Percentiles rank a stretch among this genome's conserved stretches.
These are phyloP conservation scores for Candida sanyaensis DNA, from an alignment of 1,139 yeast genomes.

Conservation along the genomic window DNA sequence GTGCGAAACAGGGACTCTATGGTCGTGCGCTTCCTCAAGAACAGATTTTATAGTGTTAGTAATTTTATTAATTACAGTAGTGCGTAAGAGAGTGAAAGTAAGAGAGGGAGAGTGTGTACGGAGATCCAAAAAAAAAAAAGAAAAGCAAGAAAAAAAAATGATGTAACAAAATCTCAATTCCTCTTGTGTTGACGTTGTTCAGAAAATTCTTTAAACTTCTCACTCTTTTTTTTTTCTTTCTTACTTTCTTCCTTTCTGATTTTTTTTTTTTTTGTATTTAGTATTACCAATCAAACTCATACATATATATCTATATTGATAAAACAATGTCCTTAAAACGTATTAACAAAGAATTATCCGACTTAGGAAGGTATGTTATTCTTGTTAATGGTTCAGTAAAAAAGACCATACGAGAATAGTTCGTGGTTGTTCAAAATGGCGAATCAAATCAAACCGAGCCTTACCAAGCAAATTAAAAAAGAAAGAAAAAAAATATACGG, in stretches of 20 bases:
- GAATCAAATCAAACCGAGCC: slow-evolving; percentile 3
- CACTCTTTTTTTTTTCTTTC: slow-evolving; percentile 3
- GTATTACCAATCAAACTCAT: slow-evolving; percentile 5
- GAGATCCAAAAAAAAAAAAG: background rate
- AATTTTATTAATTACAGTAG: background rate
- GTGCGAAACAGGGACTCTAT: background rate
- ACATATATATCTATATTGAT: background rate
- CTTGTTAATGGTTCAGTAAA: no score
- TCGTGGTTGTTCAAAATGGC: background rate
- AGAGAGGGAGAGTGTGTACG: background rate
- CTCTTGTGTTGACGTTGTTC: background rate
- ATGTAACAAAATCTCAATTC: slow-evolving; percentile 1
- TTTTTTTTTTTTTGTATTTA: slow-evolving; percentile 8
- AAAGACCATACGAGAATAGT: background rate
- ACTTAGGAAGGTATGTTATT: slow-evolving; percentile 82
- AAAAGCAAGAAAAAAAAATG: background rate
- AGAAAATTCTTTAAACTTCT: slow-evolving; percentile 2
- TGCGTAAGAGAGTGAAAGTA: background rate
- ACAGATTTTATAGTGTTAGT: background rate
- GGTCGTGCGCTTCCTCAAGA: background rate
- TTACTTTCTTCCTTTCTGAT: slow-evolving; percentile 6
- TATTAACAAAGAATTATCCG: slow-evolving; percentile 93
- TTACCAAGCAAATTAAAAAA: background rate
- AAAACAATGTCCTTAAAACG: slow-evolving; percentile 80
- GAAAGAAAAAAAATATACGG: background rate